Conservation (phyloP, 2,329 filamentous ascomycete species). For the Talaromyces sp. region DNA sequence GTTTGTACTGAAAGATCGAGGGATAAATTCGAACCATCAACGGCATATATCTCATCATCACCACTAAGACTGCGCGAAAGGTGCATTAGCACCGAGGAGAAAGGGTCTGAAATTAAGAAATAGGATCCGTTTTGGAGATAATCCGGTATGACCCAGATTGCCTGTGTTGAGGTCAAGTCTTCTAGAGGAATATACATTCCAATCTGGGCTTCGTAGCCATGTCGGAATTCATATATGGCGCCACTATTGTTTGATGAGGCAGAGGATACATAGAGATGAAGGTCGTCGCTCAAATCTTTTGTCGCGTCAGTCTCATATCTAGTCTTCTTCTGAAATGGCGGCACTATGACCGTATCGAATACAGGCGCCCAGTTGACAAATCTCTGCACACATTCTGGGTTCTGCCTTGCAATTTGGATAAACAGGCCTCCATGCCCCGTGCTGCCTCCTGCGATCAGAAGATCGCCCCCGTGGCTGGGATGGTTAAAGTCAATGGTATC, state of each 20-base stretch:
- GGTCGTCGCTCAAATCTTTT: conserved; percentile 37
- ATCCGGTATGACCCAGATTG: conserved; percentile 45
- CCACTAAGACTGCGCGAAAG: conserved; percentile 33
- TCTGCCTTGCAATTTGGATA: conserved; percentile 60
- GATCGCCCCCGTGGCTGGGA: conserved; percentile 58
- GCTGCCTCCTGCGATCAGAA: conserved; percentile 76
- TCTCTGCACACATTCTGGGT: conserved; percentile 54
- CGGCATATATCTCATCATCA: conserved; percentile 33
- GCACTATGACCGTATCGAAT: conserved; percentile 44
- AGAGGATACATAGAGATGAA: conserved; percentile 64
- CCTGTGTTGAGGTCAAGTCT: conserved; percentile 38
- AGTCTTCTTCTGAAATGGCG: conserved; percentile 21
- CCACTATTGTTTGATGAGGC: conserved; percentile 59
- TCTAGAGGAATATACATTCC: conserved; percentile 45
- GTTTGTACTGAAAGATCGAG: conserved; percentile 44
- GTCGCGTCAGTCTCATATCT: background rate
- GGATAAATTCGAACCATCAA: conserved; percentile 39
- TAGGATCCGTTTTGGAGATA: conserved; percentile 31
- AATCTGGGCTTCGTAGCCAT: conserved; percentile 67
- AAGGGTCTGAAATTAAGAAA: conserved; percentile 42
- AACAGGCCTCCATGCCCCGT: conserved; percentile 75
- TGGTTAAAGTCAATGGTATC: conserved; percentile 63
- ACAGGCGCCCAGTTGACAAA: conserved; percentile 62
- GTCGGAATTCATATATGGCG: conserved; percentile 64
- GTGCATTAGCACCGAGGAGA: conserved; percentile 38